Base-by-base conservation (phyloP, 371 early-diverging fungal genomes). In the Actinomucor elegans region DNA sequence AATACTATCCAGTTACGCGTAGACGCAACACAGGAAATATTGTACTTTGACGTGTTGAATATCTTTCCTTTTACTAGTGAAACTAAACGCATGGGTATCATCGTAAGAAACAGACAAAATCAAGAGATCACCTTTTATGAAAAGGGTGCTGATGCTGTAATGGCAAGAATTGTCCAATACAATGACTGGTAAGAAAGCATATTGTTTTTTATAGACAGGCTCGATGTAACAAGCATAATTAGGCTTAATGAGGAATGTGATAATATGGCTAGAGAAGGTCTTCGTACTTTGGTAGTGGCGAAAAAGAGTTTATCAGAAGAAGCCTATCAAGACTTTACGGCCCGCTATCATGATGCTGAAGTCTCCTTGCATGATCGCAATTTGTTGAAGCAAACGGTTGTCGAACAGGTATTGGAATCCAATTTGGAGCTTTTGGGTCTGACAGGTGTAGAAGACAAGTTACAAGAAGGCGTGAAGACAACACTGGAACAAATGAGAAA, bases 401-500 rank as follows among this genome's bases (percentile, higher is more conserved):
- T 98, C 5, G 67, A 75, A 5, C 62, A 73, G 2, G 57, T 80
- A 4, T 66, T 98, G 31, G 99, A 99, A 61, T 78, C 78, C 20
- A 94, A 96, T 50, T 59, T 99, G 49, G 94, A 95, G 57, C 72
- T 98, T 21, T 71, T 99, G n/a, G 99, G 99, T 4, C 45, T 98
- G 38, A 99, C 99, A 1, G 99, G 98, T n/a, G 98, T 99, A 12
- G 99, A 99, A 71, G 99, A 99, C 64, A 95, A 94, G 64, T 80
- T 99, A 37, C 99, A 98, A 58, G 97, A 98, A 63, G 91, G 90
- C 29, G 99, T 99, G 36, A 92, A 90, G 50, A 77, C 82, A 14
- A 98, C 99, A 3, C 66, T 99, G 15, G 98, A 98, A 73, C 75
- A 85, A 17, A 75, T 99, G 58, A 83, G 96, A 49, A 94, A 98